Percentiles rank a stretch among this genome's conserved stretches.
Evolutionary conservation across 208 protist species (phyloP).

Genomic region (Borovskyia barvae): DNA sequence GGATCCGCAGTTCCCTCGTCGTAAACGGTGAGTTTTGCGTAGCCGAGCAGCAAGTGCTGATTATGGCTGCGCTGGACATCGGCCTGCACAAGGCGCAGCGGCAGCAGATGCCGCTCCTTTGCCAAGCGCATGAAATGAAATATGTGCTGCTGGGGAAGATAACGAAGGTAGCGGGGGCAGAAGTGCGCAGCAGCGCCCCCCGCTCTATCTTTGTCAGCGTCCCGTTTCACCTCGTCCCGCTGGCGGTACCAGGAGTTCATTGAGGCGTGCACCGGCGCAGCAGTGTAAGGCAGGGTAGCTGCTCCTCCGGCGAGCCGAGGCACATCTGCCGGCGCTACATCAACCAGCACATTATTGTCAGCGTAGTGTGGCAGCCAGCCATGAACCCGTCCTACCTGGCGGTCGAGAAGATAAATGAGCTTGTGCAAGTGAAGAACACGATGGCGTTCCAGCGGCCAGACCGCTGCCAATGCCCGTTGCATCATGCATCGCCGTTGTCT

Average conservation of each 20-base stretch:
- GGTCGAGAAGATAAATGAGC: slow-evolving; percentile 75
- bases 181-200: not conserved
- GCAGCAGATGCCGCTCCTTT: slow-evolving; percentile 50
- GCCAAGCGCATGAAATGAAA: slow-evolving; percentile 69
- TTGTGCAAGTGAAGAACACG: slow-evolving; percentile 75
- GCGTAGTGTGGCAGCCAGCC: slow-evolving; percentile 79
- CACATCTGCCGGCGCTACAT: too few species aligned
- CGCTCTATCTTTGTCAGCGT: not conserved
- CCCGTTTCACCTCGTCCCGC: not conserved
- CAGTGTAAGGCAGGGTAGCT: too few species aligned
- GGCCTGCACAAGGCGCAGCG: slow-evolving; percentile 52
- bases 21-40: slow-evolving; percentile 34
- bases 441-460: slow-evolving; percentile 67
- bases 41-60: slow-evolving; percentile 72
- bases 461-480: slow-evolving; percentile 20
- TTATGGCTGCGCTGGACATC: slow-evolving; percentile 37
- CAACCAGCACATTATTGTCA: slow-evolving; percentile 58
- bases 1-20: not conserved
- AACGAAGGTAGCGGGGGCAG: slow-evolving; percentile 29
- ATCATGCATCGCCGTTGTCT: slow-evolving; percentile 31
- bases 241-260: slow-evolving; percentile 16
- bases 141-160: slow-evolving; percentile 34
- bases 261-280: not conserved
- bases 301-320: too few species aligned
- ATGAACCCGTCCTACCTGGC: slow-evolving; percentile 43